Percentiles rank a stretch among this genome's conserved stretches.
phyloP scores from a whole-genome alignment of 1,139 yeast genomes.

The Debaryomycetaceae sp. region DNA sequence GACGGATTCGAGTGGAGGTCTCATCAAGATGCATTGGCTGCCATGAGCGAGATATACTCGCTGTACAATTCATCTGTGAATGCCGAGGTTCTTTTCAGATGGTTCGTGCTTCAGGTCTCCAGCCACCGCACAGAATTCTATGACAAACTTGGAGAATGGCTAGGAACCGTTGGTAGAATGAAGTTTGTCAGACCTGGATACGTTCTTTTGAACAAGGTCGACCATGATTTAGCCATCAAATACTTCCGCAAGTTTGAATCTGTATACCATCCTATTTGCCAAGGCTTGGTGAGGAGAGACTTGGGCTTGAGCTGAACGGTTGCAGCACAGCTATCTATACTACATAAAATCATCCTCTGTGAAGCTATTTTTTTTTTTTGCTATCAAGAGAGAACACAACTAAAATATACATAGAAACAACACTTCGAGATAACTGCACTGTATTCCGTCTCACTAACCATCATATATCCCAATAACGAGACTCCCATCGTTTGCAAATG shows the following conservation, averaged over 20 bases:
- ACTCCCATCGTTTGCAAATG: too few species aligned
- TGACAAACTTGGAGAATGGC: constrained; percentile 62
- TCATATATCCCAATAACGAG: too few species aligned
- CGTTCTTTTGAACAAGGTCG: constrained; percentile 59
- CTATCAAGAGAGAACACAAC: too few species aligned
- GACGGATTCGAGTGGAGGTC: constrained; percentile 35
- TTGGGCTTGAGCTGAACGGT: constrained; percentile 28
- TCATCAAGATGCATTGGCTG: constrained; percentile 32
- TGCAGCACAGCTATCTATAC: too few species aligned
- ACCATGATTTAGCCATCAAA: constrained; percentile 58
- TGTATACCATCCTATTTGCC: constrained; percentile 83
- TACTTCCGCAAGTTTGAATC: constrained; percentile 59
- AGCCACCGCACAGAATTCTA: constrained; percentile 47
- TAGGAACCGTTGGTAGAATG: constrained; percentile 93
- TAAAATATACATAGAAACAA: too few species aligned
- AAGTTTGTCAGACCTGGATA: constrained; percentile 90
- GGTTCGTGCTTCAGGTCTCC: constrained; percentile 61
- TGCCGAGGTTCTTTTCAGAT: constrained; percentile 79
- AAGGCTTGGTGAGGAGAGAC: constrained; percentile 75
- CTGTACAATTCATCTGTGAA: constrained; percentile 53
- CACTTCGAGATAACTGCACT: too few species aligned
- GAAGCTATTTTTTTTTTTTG: too few species aligned
- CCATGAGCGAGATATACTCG: constrained; percentile 45
- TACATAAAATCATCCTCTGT: too few species aligned
- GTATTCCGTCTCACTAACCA: too few species aligned